A percentile compares a stretch with the other conserved stretches of the same genome.
phyloP scores from a whole-genome alignment of 2,329 filamentous ascomycete genomes.

The Metarhizium brunneum region DNA sequence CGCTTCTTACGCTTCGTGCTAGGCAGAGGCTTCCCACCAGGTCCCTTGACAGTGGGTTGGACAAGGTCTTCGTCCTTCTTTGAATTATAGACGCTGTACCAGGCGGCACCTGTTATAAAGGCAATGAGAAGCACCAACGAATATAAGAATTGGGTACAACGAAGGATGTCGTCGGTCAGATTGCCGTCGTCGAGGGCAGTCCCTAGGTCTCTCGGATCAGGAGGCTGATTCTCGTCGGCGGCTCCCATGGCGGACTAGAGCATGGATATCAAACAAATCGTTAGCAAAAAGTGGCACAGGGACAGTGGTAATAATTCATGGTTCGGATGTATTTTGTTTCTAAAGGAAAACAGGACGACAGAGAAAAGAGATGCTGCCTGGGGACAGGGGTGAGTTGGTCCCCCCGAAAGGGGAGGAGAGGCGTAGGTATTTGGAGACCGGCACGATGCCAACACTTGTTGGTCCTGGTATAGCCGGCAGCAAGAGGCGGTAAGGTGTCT shows the following conservation, averaged over 20 bases:
- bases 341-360: neutral
- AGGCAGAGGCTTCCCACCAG: constrained; percentile 83
- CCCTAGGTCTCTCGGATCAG: constrained; percentile 13
- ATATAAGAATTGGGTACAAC: constrained; percentile 40
- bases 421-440: neutral
- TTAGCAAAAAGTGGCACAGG: neutral
- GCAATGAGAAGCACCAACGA: constrained; percentile 41
- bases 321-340: neutral
- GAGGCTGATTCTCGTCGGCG: constrained; percentile 22
- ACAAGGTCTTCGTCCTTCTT: constrained; percentile 38
- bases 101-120: constrained; percentile 40
- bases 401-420: neutral
- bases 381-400: neutral
- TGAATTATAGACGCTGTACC: constrained; percentile 43
- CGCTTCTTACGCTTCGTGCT: constrained; percentile 48
- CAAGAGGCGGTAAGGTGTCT: neutral
- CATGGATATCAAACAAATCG: neutral
- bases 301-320: neutral
- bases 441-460: neutral
- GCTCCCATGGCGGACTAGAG: constrained; percentile 25
- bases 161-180: constrained; percentile 33
- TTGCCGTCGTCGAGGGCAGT: constrained; percentile 14
- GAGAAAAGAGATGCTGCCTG: neutral
- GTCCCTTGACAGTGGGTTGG: constrained; percentile 53
- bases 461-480: neutral